Conservation (phyloP, 441 rosid genomes). For the Populus hybrid region DNA sequence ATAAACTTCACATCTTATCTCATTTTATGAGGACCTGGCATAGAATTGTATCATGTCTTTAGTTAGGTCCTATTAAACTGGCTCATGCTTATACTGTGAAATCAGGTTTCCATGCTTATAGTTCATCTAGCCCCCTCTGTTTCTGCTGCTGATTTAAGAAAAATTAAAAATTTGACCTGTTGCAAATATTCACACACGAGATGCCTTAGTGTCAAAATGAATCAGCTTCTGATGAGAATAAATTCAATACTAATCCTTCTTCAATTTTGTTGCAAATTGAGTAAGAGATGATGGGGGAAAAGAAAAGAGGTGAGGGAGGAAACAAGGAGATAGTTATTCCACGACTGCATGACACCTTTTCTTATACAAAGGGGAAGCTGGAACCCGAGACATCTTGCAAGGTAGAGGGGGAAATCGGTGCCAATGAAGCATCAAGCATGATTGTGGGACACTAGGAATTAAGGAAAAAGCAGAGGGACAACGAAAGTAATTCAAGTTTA, state of each 20-base stretch:
- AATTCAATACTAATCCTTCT: not conserved
- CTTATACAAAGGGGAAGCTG: no score
- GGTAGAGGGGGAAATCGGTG: no score
- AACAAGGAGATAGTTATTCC: not conserved
- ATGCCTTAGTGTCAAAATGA: not conserved
- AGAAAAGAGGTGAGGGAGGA: not conserved
- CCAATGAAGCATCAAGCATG: no score
- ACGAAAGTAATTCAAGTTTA: not conserved
- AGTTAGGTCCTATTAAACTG: not conserved
- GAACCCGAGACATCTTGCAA: no score
- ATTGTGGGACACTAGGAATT: not conserved
- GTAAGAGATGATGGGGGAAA: no score
- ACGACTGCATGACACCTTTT: no score
- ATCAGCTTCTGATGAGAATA: not conserved
- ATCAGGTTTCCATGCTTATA: not conserved
- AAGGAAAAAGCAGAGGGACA: not conserved
- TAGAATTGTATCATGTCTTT: not conserved
- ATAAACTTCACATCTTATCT: not conserved
- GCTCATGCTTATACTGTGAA: not conserved
- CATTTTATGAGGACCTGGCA: not conserved
- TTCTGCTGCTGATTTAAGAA: not conserved
- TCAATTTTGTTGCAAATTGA: no score
- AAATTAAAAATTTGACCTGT: not conserved
- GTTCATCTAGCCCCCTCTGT: not conserved
- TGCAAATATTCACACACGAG: not conserved